phyloP scores from a whole-genome alignment of 257 asterid species.

The Henckelia pumila region DNA sequence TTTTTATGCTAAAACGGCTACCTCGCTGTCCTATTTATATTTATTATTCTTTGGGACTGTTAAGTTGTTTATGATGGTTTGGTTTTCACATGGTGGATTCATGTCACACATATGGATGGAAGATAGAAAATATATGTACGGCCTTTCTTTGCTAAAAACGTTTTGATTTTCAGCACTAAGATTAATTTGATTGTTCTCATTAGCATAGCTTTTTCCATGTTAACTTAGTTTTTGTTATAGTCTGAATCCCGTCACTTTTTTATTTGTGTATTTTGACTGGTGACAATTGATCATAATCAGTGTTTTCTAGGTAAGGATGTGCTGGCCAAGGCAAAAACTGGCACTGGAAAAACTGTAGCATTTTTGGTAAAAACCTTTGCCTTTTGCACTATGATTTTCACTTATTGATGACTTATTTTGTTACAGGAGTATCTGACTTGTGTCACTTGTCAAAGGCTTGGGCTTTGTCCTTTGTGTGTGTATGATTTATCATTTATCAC shows the following conservation, averaged over 20 bases:
- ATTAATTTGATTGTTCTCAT: constrained; percentile 4
- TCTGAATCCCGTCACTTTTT: background rate
- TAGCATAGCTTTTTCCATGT: background rate
- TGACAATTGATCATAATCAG: constrained; percentile 20
- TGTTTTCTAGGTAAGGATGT: constrained; percentile 82
- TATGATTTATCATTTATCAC: constrained; percentile 1
- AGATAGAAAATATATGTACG: background rate
- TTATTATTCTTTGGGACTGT: background rate
- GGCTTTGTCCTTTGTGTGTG: constrained; percentile 1
- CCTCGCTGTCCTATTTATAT: background rate
- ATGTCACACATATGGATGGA: background rate
- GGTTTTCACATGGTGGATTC: background rate
- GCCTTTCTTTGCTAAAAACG: background rate
- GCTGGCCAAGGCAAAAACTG: constrained; percentile 97
- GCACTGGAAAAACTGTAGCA: constrained; percentile 98
- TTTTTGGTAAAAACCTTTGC: constrained; percentile 62
- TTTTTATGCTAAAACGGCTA: constrained; percentile 7
- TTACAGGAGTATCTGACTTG: constrained; percentile 7
- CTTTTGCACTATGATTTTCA: constrained; percentile 13
- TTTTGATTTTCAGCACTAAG: background rate
- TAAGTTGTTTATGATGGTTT: background rate
- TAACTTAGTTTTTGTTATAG: constrained; percentile 11
- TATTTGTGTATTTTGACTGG: constrained; percentile 1
- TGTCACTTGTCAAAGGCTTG: constrained; percentile 8
- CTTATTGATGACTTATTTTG: background rate